Conservation (phyloP, 805 yeast species). For the Priceomyces fermenticarens region DNA sequence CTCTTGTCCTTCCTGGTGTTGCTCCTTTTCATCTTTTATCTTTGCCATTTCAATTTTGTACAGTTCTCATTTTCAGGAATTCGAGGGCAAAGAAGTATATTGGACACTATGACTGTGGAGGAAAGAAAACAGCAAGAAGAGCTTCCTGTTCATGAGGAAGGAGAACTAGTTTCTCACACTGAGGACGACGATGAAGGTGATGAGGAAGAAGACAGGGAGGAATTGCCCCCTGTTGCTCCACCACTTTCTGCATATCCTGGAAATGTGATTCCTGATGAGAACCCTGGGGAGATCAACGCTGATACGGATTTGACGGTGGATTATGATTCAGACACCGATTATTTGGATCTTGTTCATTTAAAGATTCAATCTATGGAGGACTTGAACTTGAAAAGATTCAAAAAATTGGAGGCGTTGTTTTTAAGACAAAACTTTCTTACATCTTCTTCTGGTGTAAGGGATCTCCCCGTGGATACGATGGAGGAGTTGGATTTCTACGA, state of each 20-base stretch:
- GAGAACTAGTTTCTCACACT: slow-evolving; percentile 8
- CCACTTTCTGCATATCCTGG: slow-evolving; percentile 44
- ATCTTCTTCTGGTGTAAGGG: slow-evolving; percentile 53
- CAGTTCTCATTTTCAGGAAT: too few species aligned
- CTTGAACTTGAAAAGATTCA: slow-evolving; percentile 56
- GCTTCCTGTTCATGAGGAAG: neutral
- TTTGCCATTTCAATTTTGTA: too few species aligned
- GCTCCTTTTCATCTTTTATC: too few species aligned
- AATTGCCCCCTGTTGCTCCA: slow-evolving; percentile 25
- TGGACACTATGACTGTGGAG: neutral
- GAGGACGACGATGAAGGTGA: slow-evolving; percentile 26
- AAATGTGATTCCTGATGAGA: slow-evolving; percentile 41
- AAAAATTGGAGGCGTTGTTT: slow-evolving; percentile 56
- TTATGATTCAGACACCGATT: slow-evolving; percentile 54
- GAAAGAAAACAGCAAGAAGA: neutral
- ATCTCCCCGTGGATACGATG: slow-evolving; percentile 59
- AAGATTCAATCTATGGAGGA: slow-evolving; percentile 64
- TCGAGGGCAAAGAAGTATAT: neutral
- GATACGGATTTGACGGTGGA: slow-evolving; percentile 65
- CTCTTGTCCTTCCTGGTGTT: too few species aligned
- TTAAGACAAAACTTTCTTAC: slow-evolving; percentile 82
- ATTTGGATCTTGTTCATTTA: slow-evolving; percentile 65
- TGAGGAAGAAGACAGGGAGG: slow-evolving; percentile 18
- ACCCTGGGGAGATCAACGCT: slow-evolving; percentile 57
- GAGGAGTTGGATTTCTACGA: slow-evolving; percentile 88